Base-by-base conservation (phyloP, 2,329 filamentous ascomycete species). In the Diaporthe vaccinii region DNA sequence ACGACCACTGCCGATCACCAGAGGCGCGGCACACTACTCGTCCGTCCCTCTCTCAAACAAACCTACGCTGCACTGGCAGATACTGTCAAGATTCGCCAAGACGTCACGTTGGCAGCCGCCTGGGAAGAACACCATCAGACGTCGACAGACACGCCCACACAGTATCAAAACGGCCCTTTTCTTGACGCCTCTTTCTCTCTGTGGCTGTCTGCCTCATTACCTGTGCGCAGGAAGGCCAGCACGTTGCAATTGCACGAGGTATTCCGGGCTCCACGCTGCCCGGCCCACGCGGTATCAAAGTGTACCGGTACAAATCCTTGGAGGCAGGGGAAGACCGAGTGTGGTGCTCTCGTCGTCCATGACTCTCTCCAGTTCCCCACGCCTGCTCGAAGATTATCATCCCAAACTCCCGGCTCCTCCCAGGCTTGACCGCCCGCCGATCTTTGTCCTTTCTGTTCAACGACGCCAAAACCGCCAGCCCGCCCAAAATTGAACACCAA, bases 341-440 rank as follows among this genome's bases (percentile, higher is more conserved):
- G 68, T 73, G 62, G 65, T 41, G 68, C 49, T 74, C 65, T 72
- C 58, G 59, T 70, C 74, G 74, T 59, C 70, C 62, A 61, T 74
- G 57, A 72, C 72, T 72, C 68, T 72, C 67, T 49, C 65, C 73
- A 69, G 49, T 55, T 67, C 65, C 44, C 69, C 75, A 75, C 75
- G 69, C 55, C 61, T 65, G 70, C 44, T 61, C 73, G 65, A 70
- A 75, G 69, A 68, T 74, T 65, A 73, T 51, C 74, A 68, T 68
- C 62, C 62, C 74, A 72, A 74, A 71, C 74, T 77, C 76, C 61
- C 74, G 67, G 76, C 80, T 80, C 78, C 79, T 73, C 76, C 61
- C 71, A 77, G 70, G 68, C 51, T 70, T 73, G 51, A 77, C 71
- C 74, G 74, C 67, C 76, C 72, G 76, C 76, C 74, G 76, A 76